Conservation (phyloP, 495 filamentous ascomycete species). For the Daldinia loculata region DNA sequence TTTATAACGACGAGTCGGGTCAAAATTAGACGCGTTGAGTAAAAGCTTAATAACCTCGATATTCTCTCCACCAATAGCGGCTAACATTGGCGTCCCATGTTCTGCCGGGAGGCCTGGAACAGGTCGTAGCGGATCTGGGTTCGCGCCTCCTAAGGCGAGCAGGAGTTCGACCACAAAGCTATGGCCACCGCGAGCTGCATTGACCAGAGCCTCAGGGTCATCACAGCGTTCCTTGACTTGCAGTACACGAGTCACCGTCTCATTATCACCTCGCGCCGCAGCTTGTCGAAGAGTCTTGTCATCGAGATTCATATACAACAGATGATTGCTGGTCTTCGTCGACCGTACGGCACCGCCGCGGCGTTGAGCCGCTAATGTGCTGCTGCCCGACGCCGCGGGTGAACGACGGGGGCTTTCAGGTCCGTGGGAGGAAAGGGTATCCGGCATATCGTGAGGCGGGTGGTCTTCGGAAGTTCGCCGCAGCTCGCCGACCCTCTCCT, state of each 20-base stretch:
- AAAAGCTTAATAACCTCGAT: conserved; percentile 81
- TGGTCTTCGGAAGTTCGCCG: conserved; percentile 73
- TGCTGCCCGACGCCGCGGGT: conserved; percentile 56
- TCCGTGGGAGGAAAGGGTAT: conserved; percentile 70
- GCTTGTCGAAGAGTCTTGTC: conserved; percentile 79
- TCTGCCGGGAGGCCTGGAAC: conserved; percentile 57
- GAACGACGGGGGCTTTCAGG: conserved; percentile 74
- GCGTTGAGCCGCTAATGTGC: conserved; percentile 47
- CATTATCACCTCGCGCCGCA: conserved; percentile 82
- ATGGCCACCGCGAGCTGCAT: conserved; percentile 92
- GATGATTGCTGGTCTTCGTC: conserved; percentile 64
- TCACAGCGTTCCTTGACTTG: conserved; percentile 74
- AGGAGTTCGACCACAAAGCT: conserved; percentile 84
- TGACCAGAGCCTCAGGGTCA: conserved; percentile 85
- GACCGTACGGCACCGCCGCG: conserved; percentile 57
- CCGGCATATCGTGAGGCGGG: conserved; percentile 58
- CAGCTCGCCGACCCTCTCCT: conserved; percentile 57
- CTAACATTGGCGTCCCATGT: conserved; percentile 88
- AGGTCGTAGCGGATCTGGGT: conserved; percentile 82
- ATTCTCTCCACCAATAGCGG: conserved; percentile 91
- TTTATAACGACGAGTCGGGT: conserved; percentile 74
- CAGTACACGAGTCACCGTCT: conserved; percentile 79
- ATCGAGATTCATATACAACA: conserved; percentile 64
- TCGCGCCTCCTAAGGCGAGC: conserved; percentile 78
- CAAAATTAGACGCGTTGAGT: conserved; percentile 77